Base-by-base conservation (phyloP, 768 basidiomycete genomes). In the Collybiopsis luxurians region DNA sequence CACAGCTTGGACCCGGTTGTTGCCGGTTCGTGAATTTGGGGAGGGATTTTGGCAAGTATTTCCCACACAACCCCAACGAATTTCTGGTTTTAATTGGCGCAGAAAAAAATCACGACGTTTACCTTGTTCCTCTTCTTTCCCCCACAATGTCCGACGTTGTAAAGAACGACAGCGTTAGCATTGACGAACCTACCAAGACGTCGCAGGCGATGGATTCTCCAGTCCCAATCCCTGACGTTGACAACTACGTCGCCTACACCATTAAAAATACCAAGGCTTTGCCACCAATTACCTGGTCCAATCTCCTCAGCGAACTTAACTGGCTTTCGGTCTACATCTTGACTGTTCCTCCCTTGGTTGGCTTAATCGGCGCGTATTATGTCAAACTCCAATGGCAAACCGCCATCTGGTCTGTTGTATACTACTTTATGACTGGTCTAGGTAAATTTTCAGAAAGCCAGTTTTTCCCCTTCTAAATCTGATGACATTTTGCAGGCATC, bases 381-480 rank as follows among this genome's bases (percentile, higher is more conserved):
- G 83, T 82, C 15, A 70, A 60, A 70, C 66, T 83, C 40, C 69
- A 73, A 56, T 78, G 82, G 82, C 74, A 92, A 75, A 99, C 97
- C 0, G 79, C 81, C 17, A 48, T 87, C n/a, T 91, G 80, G 73
- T 65, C 77, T 53, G 75, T 86, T 55, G 52, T 83, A 42, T 91
- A 89, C 72, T 91, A 91, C 70, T 89, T 81, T 67, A 74, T 86
- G 67, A 91, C 89, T 39, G 89, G 89, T 54, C 79, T 89, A 15
- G 87, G 88, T 81, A 69, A 64, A 78, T 74, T 56, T 36, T 46
- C 19, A n/a, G n/a, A n/a, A n/a, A n/a, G n/a, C n/a, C n/a, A n/a
- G n/a, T n/a, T n/a, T n/a, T n/a, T n/a, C n/a, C n/a, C n/a, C n/a
- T n/a, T n/a, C 23, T 27, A 11, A 19, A 11, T 27, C 50, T 56